These are phyloP conservation scores for Sphenostylis stenocarpa DNA, from an alignment of 306 rosid genomes.

Conservation along the genomic window DNA sequence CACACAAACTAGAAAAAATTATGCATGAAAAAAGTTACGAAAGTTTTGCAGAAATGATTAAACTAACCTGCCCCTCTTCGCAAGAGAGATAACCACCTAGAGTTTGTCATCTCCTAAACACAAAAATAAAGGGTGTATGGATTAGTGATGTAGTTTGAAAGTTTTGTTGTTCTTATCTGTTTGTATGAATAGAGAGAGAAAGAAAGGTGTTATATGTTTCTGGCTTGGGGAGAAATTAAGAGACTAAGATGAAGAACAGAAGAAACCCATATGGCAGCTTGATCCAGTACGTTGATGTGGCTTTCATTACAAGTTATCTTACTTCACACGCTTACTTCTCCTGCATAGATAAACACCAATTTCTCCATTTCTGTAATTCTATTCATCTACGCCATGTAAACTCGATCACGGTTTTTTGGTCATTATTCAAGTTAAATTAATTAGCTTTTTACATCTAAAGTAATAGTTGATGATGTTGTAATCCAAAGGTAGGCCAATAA, in stretches of 20 bases:
- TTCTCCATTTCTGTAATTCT: not conserved
- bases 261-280: conserved; percentile 41
- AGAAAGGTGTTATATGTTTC: not conserved
- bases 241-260: not conserved
- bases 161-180: not conserved
- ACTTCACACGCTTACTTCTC: conserved; percentile 53
- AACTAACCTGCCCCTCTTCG: conserved; percentile 38
- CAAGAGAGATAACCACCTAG: conserved; percentile 32
- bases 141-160: not conserved
- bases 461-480: not conserved
- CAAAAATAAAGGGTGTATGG: not conserved
- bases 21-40: not conserved
- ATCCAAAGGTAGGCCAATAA: not conserved
- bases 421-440: not conserved
- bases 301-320: conserved; percentile 54
- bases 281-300: conserved; percentile 27
- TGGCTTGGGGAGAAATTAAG: conserved; percentile 21
- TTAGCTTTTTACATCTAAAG: not conserved
- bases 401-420: not conserved
- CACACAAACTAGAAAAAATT: too few relatives aligned
- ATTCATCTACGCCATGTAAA: not conserved
- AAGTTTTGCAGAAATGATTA: not conserved
- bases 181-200: not conserved
- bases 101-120: conserved; percentile 35
- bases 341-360: conserved; percentile 37